Conservation (phyloP, 345 rosid species). For the Brassica nigra region DNA sequence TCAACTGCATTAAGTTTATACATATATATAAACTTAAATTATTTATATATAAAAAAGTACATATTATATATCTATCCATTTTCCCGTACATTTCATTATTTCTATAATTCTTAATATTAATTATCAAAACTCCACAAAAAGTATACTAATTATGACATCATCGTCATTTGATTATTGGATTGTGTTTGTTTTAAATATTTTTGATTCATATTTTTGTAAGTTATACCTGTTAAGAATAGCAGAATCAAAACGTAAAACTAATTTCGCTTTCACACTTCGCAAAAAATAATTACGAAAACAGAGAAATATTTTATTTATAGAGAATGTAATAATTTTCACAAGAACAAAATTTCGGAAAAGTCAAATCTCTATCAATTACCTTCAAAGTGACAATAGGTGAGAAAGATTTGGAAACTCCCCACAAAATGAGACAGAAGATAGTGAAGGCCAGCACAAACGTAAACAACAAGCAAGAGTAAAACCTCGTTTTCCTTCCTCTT, state of each 20-base stretch:
- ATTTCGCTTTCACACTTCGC: neutral
- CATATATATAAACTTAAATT: neutral
- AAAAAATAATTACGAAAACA: neutral
- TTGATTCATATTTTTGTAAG: neutral
- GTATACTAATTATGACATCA: neutral
- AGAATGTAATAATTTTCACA: neutral
- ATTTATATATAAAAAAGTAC: too few relatives aligned
- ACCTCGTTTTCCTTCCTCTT: slow-evolving; percentile 42
- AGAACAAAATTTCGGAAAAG: neutral
- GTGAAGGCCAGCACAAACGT: slow-evolving; percentile 57
- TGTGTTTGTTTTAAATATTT: neutral
- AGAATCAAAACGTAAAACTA: neutral
- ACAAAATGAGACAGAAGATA: slow-evolving; percentile 67
- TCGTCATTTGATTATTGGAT: neutral
- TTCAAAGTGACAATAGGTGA: slow-evolving; percentile 59
- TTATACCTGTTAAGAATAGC: neutral
- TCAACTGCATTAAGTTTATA: neutral
- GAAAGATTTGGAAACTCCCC: slow-evolving; percentile 84
- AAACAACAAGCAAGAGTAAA: slow-evolving; percentile 54
- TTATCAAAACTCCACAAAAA: neutral
- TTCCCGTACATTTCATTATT: neutral
- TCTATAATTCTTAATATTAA: neutral
- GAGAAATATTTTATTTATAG: neutral
- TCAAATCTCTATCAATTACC: slow-evolving; percentile 42
- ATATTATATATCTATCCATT: neutral